A percentile compares a stretch with the other conserved stretches of the same genome.
Conservation (phyloP, 352 stramenopile species). For the Pythium myriotylum region DNA sequence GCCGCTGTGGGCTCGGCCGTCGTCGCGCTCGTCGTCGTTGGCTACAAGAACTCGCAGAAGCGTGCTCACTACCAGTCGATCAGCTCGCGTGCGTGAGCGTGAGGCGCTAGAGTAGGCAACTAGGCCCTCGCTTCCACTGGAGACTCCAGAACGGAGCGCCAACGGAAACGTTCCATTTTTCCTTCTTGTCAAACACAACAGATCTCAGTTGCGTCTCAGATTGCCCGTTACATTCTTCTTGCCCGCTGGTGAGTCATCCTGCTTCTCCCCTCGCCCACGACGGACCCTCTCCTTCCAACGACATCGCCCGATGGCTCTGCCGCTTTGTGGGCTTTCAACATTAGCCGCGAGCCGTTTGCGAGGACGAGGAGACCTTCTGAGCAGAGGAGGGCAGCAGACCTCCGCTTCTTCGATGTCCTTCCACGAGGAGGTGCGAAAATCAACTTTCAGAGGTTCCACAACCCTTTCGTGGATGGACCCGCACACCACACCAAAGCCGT, state of each 20-base stretch:
- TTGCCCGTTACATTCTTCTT: neutral
- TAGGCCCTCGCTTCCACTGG: too few relatives aligned
- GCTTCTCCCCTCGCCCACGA: too few relatives aligned
- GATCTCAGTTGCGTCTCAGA: conserved; percentile 4
- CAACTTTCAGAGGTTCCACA: conserved; percentile 1
- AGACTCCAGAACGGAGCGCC: neutral
- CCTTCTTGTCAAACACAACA: conserved; percentile 1
- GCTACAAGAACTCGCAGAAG: conserved; percentile 46
- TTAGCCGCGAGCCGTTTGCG: too few relatives aligned
- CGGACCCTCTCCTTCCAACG: too few relatives aligned
- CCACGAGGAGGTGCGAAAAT: neutral
- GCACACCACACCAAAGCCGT: conserved; percentile 1
- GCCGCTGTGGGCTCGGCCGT: conserved; percentile 32
- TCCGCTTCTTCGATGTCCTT: too few relatives aligned
- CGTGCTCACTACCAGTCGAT: conserved; percentile 50
- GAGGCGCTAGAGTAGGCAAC: too few relatives aligned
- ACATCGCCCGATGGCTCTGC: too few relatives aligned
- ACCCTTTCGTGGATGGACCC: neutral
- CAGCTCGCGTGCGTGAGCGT: conserved; percentile 35
- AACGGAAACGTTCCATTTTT: conserved; percentile 1
- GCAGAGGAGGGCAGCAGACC: too few relatives aligned
- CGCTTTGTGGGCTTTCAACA: too few relatives aligned
- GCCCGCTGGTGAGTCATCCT: neutral
- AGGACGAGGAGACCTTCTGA: too few relatives aligned
- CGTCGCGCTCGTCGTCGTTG: conserved; percentile 37